Evolutionary conservation across 1,139 yeast genomes (phyloP), one percentile per base, ranked within the genome.

Genomic region (Candida tropicalis): DNA sequence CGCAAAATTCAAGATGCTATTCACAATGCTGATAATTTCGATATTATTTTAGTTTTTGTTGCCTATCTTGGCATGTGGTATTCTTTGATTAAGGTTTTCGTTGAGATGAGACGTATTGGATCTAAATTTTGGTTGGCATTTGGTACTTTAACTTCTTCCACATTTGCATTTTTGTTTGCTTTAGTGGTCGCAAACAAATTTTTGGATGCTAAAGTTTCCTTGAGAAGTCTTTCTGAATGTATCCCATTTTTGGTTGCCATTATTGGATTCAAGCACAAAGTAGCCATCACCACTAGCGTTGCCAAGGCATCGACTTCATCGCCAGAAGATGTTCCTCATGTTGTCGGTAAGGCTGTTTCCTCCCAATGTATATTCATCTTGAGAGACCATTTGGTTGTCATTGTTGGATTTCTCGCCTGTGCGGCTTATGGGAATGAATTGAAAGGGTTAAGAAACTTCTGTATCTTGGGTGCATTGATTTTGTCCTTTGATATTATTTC

Each of bases 61-160:
- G 98, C 97, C 3, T 95, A 95, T 62, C 55, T 82, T 28, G 96
- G 96, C 41, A 91, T 93, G 97, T 76, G 89, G 77, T 85, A 87
- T 65, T 88, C 97, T 13, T 78, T 93, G 52, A 68, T 82, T 44
- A 83, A 84, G 49, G 79, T 95, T 35, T 93, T 89, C 56, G 58
- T 81, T 48, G 95, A 89, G 53, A 87, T 93, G 96, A 81, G 81
- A 55, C 66, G 66, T 38, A 73, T 85, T 26, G 97, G 97, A 22
- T 89, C 98, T 38, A 86, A 80, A 54, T 86, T 90, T 57, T 89
- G 97, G 96, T 77, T 95, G 49, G 95, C 89, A 4, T 79, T 89
- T 53, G 81, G 96, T 12, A 87, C 96, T 8, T 63, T 93, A 39
- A 70, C 87, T 28, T 84, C 95, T 15, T 87, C 97, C 3, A 79